Percentiles rank a stretch among this genome's conserved stretches.
Evolutionary conservation across 371 early-diverging fungal genomes (phyloP).

Genomic region (Rhizopus microsporus): DNA sequence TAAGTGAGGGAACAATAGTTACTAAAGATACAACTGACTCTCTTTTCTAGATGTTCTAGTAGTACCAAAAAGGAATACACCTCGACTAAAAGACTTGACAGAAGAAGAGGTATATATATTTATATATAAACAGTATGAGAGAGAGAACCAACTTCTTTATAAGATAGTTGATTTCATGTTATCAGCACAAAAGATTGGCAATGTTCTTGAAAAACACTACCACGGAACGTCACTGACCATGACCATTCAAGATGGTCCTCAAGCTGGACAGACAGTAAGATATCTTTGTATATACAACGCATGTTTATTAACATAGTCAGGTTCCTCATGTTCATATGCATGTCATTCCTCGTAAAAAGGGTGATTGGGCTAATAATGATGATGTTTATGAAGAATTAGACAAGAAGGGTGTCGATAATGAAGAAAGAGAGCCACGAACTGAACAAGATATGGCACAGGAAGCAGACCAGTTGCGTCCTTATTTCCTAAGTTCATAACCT

Average conservation of each 20-base stretch:
- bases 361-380: slow-evolving; percentile 89
- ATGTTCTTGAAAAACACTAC: slow-evolving; percentile 74
- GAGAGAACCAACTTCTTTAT: no score
- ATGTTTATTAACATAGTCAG: slow-evolving; percentile 11
- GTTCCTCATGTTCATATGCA: slow-evolving; percentile 94
- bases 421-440: slow-evolving; percentile 69
- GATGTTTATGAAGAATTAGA: slow-evolving; percentile 85
- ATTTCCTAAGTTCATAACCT: slow-evolving; percentile 43
- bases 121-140: no score
- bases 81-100: slow-evolving; percentile 74
- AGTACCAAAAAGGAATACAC: slow-evolving; percentile 66
- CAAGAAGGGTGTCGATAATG: slow-evolving; percentile 65
- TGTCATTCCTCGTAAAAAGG: slow-evolving; percentile 82
- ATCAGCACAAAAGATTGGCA: slow-evolving; percentile 77
- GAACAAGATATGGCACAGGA: slow-evolving; percentile 80
- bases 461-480: slow-evolving; percentile 55
- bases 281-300: background rate
- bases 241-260: slow-evolving; percentile 78
- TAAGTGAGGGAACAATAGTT: background rate
- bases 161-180: slow-evolving; percentile 70
- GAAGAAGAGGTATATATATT: slow-evolving; percentile 65
- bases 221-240: slow-evolving; percentile 73
- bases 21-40: background rate
- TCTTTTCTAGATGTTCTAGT: slow-evolving; percentile 77
- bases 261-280: slow-evolving; percentile 88